phyloP scores from a whole-genome alignment of 768 basidiomycete genomes.

The Suillus fuscotomentosus region DNA sequence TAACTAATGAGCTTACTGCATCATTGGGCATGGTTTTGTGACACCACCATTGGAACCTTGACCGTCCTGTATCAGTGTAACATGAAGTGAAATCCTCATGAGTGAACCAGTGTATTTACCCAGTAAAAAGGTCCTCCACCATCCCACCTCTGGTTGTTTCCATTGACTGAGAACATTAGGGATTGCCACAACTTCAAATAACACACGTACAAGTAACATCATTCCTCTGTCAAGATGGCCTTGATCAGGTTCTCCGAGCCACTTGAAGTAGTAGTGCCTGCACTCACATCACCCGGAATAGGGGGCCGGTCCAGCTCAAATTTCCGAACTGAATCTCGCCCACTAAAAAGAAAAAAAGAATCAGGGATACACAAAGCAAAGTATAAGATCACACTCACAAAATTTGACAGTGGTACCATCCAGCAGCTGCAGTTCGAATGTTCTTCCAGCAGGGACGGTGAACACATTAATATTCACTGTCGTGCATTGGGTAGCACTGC shows the following conservation, averaged over 20 bases:
- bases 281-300: constrained; percentile 49
- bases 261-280: neutral
- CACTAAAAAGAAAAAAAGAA: constrained; percentile 29
- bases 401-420: constrained; percentile 57
- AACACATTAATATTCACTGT: constrained; percentile 57
- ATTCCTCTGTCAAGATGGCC: constrained; percentile 33
- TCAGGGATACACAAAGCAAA: neutral
- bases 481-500: constrained; percentile 50
- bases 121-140: too few species aligned
- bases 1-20: too few species aligned
- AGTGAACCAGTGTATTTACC: too few species aligned
- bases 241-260: neutral
- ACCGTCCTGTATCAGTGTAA: too few species aligned
- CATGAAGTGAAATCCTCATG: too few species aligned
- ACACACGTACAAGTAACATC: constrained; percentile 51
- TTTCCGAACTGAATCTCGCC: constrained; percentile 61
- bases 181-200: too few species aligned
- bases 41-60: too few species aligned
- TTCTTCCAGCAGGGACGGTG: constrained; percentile 54
- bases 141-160: too few species aligned
- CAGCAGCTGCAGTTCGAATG: constrained; percentile 44
- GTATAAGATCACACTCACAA: constrained; percentile 35
- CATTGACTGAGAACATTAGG: too few species aligned
- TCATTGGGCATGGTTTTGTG: too few species aligned
- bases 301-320: constrained; percentile 49